Base-by-base conservation (phyloP, 148 eudicot genomes). In the Amaranthus hypochondriacus region DNA sequence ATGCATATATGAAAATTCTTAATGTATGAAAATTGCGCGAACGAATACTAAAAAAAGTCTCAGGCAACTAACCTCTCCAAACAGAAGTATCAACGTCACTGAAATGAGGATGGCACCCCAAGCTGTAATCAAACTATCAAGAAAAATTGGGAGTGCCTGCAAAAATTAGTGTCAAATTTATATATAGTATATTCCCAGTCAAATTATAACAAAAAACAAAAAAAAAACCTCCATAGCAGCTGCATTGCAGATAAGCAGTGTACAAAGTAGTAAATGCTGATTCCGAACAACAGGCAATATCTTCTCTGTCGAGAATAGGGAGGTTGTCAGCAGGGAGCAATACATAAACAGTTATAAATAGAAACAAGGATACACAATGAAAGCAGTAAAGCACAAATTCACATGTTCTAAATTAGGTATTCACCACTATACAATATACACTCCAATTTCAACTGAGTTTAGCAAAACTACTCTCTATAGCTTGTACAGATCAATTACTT, bases 231-330 rank as follows among this genome's bases (percentile, higher is more conserved):
- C 98, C 98, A 94, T 92, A 28, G 98, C 87, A 54, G 86, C 97
- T 70, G 98, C 98, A 86, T 95, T 95, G 92, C 97, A 95, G 69
- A 95, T 92, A 77, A 94, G 98, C 72, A 95, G 73, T 5, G 98
- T 95, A 84, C 93, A 88, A 12, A 95, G 97, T 81, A 95, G 80
- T 59, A 95, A 79, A 84, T 95, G 98, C 80, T 95, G 98, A 55
- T 90, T 95, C 73, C 62, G 84, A 43, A 95, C 97, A 73, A 95
- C 98, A 74, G 96, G 97, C 70, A 89, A 70, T 71, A 92, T 95
- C 88, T 95, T 95, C 63, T 49, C 98, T 95, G 90, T 84, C 73
- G 66, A 21, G 61, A 78, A 54, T 55, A 75, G 69, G 62, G 50
- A 10, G 48, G 57, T 56, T 42, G 66, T 76, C 64, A 78, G 60